Evolutionary conservation across 257 asterid genomes (phyloP).

Genomic region (Plectranthus barbatus): DNA sequence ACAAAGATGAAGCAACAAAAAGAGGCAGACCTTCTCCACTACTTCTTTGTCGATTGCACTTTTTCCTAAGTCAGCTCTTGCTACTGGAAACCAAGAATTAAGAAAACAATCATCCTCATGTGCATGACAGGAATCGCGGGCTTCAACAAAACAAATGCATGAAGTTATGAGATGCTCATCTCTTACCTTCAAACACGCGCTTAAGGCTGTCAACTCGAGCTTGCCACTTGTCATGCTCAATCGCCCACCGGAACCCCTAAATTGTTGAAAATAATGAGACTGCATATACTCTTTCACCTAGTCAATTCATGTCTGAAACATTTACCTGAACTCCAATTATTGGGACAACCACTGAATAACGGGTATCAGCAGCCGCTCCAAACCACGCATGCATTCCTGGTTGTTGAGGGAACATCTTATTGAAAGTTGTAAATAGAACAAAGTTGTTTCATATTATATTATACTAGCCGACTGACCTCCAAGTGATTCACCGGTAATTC

Average conservation of each 20-base stretch:
- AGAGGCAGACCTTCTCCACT: constrained; percentile 64
- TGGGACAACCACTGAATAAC: constrained; percentile 80
- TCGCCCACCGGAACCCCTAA: constrained; percentile 95
- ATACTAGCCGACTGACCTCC: constrained; percentile 59
- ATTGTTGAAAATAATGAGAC: background rate
- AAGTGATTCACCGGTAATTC: constrained; percentile 95
- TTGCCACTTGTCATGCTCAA: constrained; percentile 79
- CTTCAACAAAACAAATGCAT: background rate
- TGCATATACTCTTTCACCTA: background rate
- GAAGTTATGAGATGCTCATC: background rate
- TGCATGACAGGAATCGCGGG: background rate
- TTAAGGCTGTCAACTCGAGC: constrained; percentile 86
- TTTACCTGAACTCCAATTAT: constrained; percentile 88
- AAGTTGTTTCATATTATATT: background rate
- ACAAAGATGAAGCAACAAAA: constrained; percentile 3
- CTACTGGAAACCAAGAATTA: constrained; percentile 46
- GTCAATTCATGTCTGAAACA: background rate
- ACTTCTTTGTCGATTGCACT: constrained; percentile 58
- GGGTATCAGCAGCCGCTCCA: constrained; percentile 79
- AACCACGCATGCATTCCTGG: constrained; percentile 99
- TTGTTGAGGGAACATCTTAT: constrained; percentile 7
- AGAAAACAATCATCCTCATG: background rate
- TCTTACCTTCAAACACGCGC: constrained; percentile 73
- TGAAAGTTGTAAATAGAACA: constrained; percentile 7
- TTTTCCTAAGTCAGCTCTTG: constrained; percentile 61